Percentiles rank a stretch among this genome's conserved stretches.
Conservation (phyloP, 192 early-diverging fungal genomes). For the Umbelopsis sp. region DNA sequence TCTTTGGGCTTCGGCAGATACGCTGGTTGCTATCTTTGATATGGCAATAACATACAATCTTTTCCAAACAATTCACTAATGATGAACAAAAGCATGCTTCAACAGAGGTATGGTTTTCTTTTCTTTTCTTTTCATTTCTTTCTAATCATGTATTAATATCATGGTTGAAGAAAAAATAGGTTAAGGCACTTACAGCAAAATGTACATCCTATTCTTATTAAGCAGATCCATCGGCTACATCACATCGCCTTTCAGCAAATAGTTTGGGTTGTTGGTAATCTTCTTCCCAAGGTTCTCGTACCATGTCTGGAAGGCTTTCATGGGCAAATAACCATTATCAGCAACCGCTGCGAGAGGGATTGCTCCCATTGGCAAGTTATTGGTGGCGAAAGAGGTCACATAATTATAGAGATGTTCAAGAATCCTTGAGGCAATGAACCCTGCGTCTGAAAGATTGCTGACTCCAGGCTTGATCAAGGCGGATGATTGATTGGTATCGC, state of each 20-base stretch:
- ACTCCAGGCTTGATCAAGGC: slow-evolving; percentile 18
- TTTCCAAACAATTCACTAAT: too few species aligned
- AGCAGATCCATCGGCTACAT: neutral
- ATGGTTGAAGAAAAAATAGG: too few species aligned
- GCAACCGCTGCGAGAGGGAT: slow-evolving; percentile 54
- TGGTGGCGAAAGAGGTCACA: slow-evolving; percentile 68
- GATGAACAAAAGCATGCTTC: too few species aligned
- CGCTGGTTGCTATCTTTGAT: too few species aligned
- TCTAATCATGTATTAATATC: too few species aligned
- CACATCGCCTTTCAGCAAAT: slow-evolving; percentile 26
- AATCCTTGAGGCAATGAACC: slow-evolving; percentile 58
- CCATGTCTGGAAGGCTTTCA: slow-evolving; percentile 81
- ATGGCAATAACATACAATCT: too few species aligned
- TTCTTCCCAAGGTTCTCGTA: slow-evolving; percentile 76
- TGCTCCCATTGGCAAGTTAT: slow-evolving; percentile 53
- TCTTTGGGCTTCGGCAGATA: too few species aligned
- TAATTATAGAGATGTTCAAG: slow-evolving; percentile 76
- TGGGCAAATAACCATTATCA: slow-evolving; percentile 51
- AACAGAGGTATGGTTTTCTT: too few species aligned
- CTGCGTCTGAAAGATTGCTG: slow-evolving; percentile 40
- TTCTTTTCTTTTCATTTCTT: too few species aligned
- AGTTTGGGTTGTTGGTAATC: slow-evolving; percentile 68
- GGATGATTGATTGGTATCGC: slow-evolving; percentile 1
- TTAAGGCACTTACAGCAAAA: neutral
- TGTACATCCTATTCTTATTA: neutral